Base-by-base conservation (phyloP, 2,329 filamentous ascomycete species). In the Xylariaceae sp. region DNA sequence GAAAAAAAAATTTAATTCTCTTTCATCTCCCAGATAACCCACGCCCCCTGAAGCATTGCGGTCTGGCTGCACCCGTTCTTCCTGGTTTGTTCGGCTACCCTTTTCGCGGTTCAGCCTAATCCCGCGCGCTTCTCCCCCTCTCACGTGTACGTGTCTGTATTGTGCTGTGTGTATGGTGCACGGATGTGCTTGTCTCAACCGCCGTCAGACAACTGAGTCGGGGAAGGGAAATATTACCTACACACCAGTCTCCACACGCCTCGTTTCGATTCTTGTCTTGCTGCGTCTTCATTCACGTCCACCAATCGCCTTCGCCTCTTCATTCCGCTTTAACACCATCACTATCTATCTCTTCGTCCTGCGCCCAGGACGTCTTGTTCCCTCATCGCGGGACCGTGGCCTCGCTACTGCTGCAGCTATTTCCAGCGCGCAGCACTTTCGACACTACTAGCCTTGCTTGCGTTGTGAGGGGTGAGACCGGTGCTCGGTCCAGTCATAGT, bases 71-170 rank as follows among this genome's bases (percentile, higher is more conserved):
- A n/a, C n/a, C n/a, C n/a, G n/a, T n/a, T n/a, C n/a, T n/a, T n/a
- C n/a, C n/a, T n/a, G n/a, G n/a, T n/a, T n/a, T n/a, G n/a, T n/a
- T n/a, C n/a, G n/a, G 27, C 27, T 8, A 12, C 12, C 27, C 27
- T 32, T 32, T 45, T 22, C 32, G 36, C 22, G 35, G 33, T 46
- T 37, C 38, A 48, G 42, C 40, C 22, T 42, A 39, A 37, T 37
- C 35, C 40, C 48, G 47, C 25, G 47, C 5, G 12, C 27, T 32
- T 16, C 12, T 8, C 27, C 12, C 27, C 12, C 27, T 4, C 5
- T 16, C 27, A 16, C 7, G 27, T 32, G 4, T 16, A 32, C 27
- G n/a, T n/a, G n/a, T n/a, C n/a, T n/a, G n/a, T n/a, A n/a, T n/a
- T n/a, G n/a, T n/a, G n/a, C n/a, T n/a, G n/a, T n/a, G n/a, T n/a